Base-by-base conservation (phyloP, 352 stramenopile species). In the Phytophthora pistaciae region DNA sequence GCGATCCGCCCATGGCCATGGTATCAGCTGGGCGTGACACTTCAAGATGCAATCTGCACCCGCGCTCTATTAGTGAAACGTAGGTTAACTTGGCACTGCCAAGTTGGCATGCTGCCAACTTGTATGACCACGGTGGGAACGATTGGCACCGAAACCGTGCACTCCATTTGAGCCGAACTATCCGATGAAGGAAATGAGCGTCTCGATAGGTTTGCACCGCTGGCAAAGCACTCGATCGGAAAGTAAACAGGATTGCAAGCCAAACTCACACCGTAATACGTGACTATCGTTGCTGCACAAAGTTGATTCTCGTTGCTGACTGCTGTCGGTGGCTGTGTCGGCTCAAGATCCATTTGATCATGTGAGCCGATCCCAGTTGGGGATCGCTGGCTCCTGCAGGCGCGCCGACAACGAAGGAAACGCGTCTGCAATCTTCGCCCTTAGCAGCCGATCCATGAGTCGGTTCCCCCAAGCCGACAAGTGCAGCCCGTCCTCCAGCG, bases 401-500 rank as follows among this genome's bases (percentile, higher is more conserved):
- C 54, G 53, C 14, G 48, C 23, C 63, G 38, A 59, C 40, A 79
- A 18, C 1, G 16, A 36, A 29, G 72, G 73, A 66, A 78, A 80
- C 10, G 57, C 56, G 18, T 68, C 52, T 23, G 36, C 63, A 46
- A 89, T 82, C 57, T 77, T 76, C 6, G 48, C 56, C 1, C 62
- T 42, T 7, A 89, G 57, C 40, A 78, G 60, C 49, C 78, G 54
- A 38, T 84, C 73, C 60, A 89, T 55, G 20, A 85, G 27, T 13
- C 57, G 66, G 59, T 91, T 91, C 23, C 84, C 84, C 55, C 68
- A 75, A 21, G 56, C n/a, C 13, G 49, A 83, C 18, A 91, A 79
- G 60, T 90, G 82, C 46, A 90, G 59, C 0, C 82, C 84, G 66
- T 91, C 84, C 21, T 68, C 68, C 14, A 91, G 72, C 21, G 61